These are phyloP conservation scores for Penicillium sp. DNA, from an alignment of 2,329 filamentous ascomycete species.

Conservation along the genomic window DNA sequence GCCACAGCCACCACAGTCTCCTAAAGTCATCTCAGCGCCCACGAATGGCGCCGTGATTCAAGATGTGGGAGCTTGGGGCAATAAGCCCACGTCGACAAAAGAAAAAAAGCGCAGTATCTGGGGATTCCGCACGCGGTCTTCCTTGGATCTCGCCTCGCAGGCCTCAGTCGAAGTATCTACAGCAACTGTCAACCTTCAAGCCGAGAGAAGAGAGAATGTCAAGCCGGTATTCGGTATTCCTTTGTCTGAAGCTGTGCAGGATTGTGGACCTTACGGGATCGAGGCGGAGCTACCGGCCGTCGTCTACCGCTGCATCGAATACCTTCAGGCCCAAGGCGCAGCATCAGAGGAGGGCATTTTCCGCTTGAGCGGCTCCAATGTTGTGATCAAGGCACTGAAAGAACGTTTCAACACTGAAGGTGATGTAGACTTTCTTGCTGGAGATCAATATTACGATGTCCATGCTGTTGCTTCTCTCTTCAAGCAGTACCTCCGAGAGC, in stretches of 20 bases:
- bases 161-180: conserved; percentile 36
- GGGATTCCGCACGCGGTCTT: conserved; percentile 66
- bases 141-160: conserved; percentile 58
- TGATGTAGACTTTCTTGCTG: conserved; percentile 80
- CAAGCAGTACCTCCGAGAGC: conserved; percentile 88
- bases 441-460: conserved; percentile 83
- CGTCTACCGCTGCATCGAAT: conserved; percentile 93
- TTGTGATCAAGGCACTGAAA: conserved; percentile 84
- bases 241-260: conserved; percentile 80
- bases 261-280: conserved; percentile 68
- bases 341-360: conserved; percentile 91
- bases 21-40: conserved; percentile 73
- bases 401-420: conserved; percentile 93
- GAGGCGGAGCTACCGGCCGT: conserved; percentile 81
- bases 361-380: conserved; percentile 91
- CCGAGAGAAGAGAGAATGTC: conserved; percentile 53
- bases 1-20: conserved; percentile 38
- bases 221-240: conserved; percentile 81
- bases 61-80: conserved; percentile 81
- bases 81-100: conserved; percentile 66
- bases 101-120: conserved; percentile 76
- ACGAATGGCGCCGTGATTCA: conserved; percentile 82
- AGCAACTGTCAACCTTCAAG: conserved; percentile 49
- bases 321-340: conserved; percentile 78
- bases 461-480: conserved; percentile 92